These are phyloP conservation scores for Lentinula sp. DNA, from an alignment of 768 basidiomycete species.

Conservation along the genomic window DNA sequence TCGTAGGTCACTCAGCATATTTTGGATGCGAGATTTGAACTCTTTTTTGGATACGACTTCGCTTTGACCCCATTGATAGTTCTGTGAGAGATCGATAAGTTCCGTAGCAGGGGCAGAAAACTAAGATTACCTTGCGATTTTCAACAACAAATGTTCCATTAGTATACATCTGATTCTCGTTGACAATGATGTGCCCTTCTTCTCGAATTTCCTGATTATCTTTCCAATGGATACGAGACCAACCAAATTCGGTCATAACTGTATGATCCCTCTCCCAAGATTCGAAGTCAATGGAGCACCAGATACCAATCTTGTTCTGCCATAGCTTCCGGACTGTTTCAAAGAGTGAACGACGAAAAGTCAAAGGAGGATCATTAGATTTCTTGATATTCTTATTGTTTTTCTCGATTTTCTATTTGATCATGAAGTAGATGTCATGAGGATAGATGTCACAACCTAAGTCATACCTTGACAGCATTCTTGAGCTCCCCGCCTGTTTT, in stretches of 20 bases:
- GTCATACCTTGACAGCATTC: slow-evolving; percentile 49
- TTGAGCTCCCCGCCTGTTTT: slow-evolving; percentile 48
- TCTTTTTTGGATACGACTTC: slow-evolving; percentile 41
- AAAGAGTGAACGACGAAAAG: slow-evolving; percentile 54
- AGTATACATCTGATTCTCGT: slow-evolving; percentile 48
- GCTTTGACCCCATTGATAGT: slow-evolving; percentile 63
- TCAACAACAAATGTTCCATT: slow-evolving; percentile 64
- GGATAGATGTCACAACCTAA: neutral
- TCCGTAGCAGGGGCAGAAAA: neutral
- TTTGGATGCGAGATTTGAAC: slow-evolving; percentile 47
- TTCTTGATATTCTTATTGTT: slow-evolving; percentile 76
- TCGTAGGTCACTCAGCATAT: slow-evolving; percentile 34
- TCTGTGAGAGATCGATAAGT: slow-evolving; percentile 25
- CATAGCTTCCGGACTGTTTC: slow-evolving; percentile 64
- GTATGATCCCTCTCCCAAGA: slow-evolving; percentile 75
- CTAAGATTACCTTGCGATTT: slow-evolving; percentile 45
- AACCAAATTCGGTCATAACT: slow-evolving; percentile 77
- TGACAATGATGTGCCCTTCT: slow-evolving; percentile 56
- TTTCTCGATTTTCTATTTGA: slow-evolving; percentile 54
- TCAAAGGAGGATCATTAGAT: slow-evolving; percentile 42
- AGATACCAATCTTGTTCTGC: slow-evolving; percentile 57
- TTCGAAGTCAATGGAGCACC: slow-evolving; percentile 81
- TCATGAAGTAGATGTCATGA: neutral
- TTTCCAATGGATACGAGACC: slow-evolving; percentile 54
- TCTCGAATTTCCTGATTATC: slow-evolving; percentile 41